Base-by-base conservation (phyloP, 2,329 filamentous ascomycete species). In the Pseudogymnoascus sp. region DNA sequence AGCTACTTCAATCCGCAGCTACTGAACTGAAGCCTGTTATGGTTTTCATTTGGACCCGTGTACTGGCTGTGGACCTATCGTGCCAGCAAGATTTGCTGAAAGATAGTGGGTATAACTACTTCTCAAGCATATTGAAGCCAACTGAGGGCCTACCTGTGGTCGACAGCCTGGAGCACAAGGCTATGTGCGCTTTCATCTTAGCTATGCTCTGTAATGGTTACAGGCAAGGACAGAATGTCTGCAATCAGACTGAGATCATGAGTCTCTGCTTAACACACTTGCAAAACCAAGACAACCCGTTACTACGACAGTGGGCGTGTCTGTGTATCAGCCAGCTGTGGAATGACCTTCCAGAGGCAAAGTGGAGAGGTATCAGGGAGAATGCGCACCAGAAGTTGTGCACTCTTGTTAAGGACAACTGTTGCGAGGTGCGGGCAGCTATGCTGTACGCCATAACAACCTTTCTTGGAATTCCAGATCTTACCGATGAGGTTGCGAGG, bases 1-100 rank as follows among this genome's bases (percentile, higher is more conserved):
- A 99, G 76, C 81, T 99, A 26, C 80, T 99, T 17, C 95, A 99
- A 74, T 97, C 95, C 4, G 93, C 96, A 56, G 95, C 95, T 0
- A 85, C 91, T 56, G 95, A 99, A 75, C 78, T 99, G 66, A 97
- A 97, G 72, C 93, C 95, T 0, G 93, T 97, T 65, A 97, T 99
- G 95, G 93, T 99, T 4, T 99, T 97, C 75, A 99, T 99, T 67
- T 99, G 95, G 95, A 93, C 95, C 5, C 86, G 95, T 59, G 91
- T 99, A 46, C 85, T 99, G 67, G 95, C 95, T 7, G 95, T 99
- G 5, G 95, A 99, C 72, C 88, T 95, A 65, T 91, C 90, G 1
- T 97, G 95, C 72, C 95, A 99, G 75, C 87, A 88, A 66, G 95
- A 99, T 74, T 80, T 99, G 11, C 86, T 97, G 69, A 97, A 97